Evolutionary conservation across 2,329 filamentous ascomycete species (phyloP), one percentile per base, ranked within the genome.

Genomic region (Alternaria brassicae): DNA sequence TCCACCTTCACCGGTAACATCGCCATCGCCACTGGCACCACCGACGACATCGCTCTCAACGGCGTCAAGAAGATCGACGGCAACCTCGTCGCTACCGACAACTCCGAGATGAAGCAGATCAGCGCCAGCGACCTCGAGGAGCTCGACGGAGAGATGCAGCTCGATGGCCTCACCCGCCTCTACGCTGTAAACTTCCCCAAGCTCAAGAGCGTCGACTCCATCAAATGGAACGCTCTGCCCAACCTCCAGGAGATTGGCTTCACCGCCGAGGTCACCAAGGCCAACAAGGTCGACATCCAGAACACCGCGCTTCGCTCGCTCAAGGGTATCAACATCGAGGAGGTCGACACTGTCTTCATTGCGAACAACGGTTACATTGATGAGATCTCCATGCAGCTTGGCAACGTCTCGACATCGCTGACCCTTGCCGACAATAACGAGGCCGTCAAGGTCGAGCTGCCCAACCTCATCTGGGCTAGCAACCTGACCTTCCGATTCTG

Each of bases 401-500:
- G 85, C 78, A 94, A 91, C 81, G 86, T 97, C 71, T 90, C 85
- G 66, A 83, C 86, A 56, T 79, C 84, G 45, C 82, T 97, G 53
- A 88, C 85, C 72, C 88, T 99, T 76, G 87, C 88, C 71, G 88
- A 89, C 83, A 99, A 99, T 84, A 89, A 90, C 74, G 81, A 86
- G 67, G 83, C 88, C 66, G 85, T 97, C 69, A 81, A 85, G 61
- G 83, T 96, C 68, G 84, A 84, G 58, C 89, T 99, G 80, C 88
- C 91, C 73, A 89, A 93, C 81, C 87, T 99, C 27, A 81, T 87
- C 75, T 88, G 85, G 81, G 91, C 92, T 69, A 86, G 86, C 80
- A 92, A 94, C 84, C 86, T 94, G 83, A 92, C 90, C 62, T 88
- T 95, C 82, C 85, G 88, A 78, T 94, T 95, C 82, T 88, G 92